Evolutionary conservation across 2,329 filamentous ascomycete species (phyloP).

Genomic region (Pestalotiopsis sp.): DNA sequence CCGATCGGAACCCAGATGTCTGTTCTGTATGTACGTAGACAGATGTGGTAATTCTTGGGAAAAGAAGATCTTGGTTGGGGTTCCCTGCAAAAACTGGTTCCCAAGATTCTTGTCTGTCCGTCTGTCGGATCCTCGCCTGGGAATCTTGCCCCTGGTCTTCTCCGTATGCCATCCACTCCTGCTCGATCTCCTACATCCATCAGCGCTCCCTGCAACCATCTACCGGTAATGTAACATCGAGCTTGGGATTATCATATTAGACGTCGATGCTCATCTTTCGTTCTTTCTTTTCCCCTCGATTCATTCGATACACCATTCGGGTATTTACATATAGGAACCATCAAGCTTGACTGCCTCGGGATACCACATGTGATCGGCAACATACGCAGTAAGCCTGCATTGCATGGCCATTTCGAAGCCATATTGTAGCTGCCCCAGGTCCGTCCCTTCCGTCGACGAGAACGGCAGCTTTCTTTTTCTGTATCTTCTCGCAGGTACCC

Average conservation of each 20-base stretch:
- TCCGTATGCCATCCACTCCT: not conserved
- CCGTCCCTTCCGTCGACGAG: too few species aligned
- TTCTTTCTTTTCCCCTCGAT: not conserved
- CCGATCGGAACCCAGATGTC: conserved; percentile 5
- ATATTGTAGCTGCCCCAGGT: too few species aligned
- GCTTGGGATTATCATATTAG: not conserved
- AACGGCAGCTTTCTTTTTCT: not conserved
- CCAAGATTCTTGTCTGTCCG: too few species aligned
- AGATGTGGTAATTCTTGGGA: conserved; percentile 1
- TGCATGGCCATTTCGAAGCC: too few species aligned
- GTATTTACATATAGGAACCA: too few species aligned
- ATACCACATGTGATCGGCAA: too few species aligned
- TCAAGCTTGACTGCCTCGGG: too few species aligned
- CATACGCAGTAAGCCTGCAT: too few species aligned
- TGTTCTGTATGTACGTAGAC: not conserved
- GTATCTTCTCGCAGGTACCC: not conserved
- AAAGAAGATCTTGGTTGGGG: not conserved
- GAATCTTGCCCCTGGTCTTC: not conserved
- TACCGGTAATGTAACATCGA: not conserved
- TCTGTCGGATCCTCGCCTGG: not conserved
- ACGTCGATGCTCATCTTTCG: not conserved
- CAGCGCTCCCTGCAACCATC: not conserved
- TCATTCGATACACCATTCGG: too few species aligned
- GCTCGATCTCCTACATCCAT: not conserved
- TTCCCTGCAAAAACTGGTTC: not conserved